Percentiles rank a stretch among this genome's conserved stretches.
These are phyloP conservation scores for Leishmania braziliensis DNA, from an alignment of 208 protist genomes.

Conservation along the genomic window DNA sequence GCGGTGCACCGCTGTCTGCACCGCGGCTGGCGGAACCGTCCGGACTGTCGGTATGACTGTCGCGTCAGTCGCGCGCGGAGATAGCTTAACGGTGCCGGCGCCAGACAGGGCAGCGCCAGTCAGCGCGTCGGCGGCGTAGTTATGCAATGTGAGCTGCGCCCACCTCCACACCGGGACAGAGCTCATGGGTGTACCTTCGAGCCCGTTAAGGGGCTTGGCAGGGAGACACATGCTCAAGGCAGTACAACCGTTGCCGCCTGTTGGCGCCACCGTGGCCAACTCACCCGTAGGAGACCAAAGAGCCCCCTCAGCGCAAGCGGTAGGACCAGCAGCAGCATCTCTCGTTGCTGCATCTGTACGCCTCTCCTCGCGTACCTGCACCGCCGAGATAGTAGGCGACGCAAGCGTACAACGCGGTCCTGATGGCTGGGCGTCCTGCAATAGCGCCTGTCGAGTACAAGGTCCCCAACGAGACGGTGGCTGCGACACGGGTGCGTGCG, in stretches of 20 bases:
- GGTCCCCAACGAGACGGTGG: background rate
- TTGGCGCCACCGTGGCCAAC: background rate
- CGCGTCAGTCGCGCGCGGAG: background rate
- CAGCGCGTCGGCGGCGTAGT: conserved; percentile 23
- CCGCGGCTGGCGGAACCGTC: background rate
- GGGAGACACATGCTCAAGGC: background rate
- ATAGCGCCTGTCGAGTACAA: background rate
- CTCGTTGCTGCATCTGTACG: background rate
- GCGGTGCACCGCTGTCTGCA: background rate
- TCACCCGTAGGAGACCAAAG: background rate
- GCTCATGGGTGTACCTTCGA: background rate
- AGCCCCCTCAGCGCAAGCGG: background rate
- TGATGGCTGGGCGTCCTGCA: background rate
- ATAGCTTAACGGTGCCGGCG: background rate
- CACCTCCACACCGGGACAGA: background rate
- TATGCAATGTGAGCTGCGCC: conserved; percentile 23
- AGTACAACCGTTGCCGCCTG: background rate
- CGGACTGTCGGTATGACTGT: background rate
- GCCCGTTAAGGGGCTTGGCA: background rate
- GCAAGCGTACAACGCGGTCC: background rate
- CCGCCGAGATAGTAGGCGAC: background rate
- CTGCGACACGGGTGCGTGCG: background rate
- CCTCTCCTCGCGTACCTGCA: background rate
- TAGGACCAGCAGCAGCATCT: background rate
- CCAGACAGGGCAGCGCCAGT: background rate